Conservation (phyloP, 106 monocot species). For the Dendrobium nobile region DNA sequence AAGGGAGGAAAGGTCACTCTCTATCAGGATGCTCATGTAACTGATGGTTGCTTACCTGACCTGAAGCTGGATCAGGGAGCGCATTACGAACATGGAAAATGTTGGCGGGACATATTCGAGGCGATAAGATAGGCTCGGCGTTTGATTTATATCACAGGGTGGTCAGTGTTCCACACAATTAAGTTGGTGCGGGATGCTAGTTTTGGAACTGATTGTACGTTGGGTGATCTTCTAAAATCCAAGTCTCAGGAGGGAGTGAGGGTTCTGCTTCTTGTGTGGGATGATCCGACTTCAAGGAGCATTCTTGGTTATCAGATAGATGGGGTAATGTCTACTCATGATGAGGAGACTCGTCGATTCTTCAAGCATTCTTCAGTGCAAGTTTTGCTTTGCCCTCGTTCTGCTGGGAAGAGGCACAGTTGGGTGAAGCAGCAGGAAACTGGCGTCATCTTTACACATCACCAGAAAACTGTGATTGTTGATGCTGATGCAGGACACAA, state of each 20-base stretch:
- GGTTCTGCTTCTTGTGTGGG: slow-evolving; percentile 92
- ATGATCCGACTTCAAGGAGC: slow-evolving; percentile 90
- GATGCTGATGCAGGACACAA: slow-evolving; percentile 76
- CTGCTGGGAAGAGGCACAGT: slow-evolving; percentile 83
- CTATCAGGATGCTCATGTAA: slow-evolving; percentile 88
- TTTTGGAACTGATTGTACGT: slow-evolving; percentile 12
- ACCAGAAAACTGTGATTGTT: slow-evolving; percentile 88
- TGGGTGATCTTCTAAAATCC: slow-evolving; percentile 69
- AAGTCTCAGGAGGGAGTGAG: slow-evolving; percentile 94
- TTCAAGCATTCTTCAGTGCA: slow-evolving; percentile 93
- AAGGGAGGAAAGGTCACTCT: slow-evolving; percentile 61
- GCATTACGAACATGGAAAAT: slow-evolving; percentile 67
- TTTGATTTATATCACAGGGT: slow-evolving; percentile 78
- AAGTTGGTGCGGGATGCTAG: slow-evolving; percentile 48
- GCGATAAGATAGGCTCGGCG: slow-evolving; percentile 57
- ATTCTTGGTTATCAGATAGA: slow-evolving; percentile 54
- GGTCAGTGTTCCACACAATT: slow-evolving; percentile 85
- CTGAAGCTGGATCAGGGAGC: slow-evolving; percentile 38
- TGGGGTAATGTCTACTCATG: slow-evolving; percentile 74
- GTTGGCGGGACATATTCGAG: slow-evolving; percentile 75
- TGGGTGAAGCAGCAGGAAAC: slow-evolving; percentile 84
- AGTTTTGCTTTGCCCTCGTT: slow-evolving; percentile 84
- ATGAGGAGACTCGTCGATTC: slow-evolving; percentile 84
- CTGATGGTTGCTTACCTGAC: slow-evolving; percentile 62
- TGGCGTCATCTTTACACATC: slow-evolving; percentile 84